Conservation (phyloP, 805 yeast genomes). For the Candida patagonica region DNA sequence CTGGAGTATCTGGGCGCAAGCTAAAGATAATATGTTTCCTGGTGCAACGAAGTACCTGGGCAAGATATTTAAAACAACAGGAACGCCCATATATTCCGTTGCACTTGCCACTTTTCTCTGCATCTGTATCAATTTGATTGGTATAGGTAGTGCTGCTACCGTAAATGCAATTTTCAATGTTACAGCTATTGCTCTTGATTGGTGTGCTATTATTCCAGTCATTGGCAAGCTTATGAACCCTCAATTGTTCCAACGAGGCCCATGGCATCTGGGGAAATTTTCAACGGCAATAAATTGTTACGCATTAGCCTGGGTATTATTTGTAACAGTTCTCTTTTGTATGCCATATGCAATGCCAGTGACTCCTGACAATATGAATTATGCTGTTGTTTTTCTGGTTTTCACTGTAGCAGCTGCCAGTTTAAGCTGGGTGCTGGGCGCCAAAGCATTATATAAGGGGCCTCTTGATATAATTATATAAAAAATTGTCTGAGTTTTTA, state of each 20-base stretch:
- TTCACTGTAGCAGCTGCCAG: too few species aligned
- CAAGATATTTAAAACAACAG: slow-evolving; percentile 53
- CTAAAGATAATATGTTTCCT: slow-evolving; percentile 76
- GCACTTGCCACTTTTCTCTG: slow-evolving; percentile 35
- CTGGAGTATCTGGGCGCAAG: slow-evolving; percentile 68
- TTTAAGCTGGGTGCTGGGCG: too few species aligned
- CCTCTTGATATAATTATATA: too few species aligned
- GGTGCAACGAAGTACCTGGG: slow-evolving; percentile 44
- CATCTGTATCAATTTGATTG: slow-evolving; percentile 47
- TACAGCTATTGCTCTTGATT: slow-evolving; percentile 62
- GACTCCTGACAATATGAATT: slow-evolving; percentile 54
- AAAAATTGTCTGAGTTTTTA: too few species aligned
- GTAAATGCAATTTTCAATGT: slow-evolving; percentile 80
- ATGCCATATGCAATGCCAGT: slow-evolving; percentile 58
- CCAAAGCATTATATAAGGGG: too few species aligned
- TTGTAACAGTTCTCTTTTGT: slow-evolving; percentile 51
- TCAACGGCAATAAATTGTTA: slow-evolving; percentile 13
- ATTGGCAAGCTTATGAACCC: slow-evolving; percentile 12
- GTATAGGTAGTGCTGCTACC: slow-evolving; percentile 62
- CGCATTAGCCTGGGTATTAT: slow-evolving; percentile 48
- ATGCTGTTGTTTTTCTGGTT: slow-evolving; percentile 19
- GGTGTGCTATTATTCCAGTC: slow-evolving; percentile 68
- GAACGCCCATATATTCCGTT: slow-evolving; percentile 60
- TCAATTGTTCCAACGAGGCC: slow-evolving; percentile 13
- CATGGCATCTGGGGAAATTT: slow-evolving; percentile 15